Evolutionary conservation across 2,329 filamentous ascomycete species (phyloP).

Genomic region (Beauveria pseudobassiana): DNA sequence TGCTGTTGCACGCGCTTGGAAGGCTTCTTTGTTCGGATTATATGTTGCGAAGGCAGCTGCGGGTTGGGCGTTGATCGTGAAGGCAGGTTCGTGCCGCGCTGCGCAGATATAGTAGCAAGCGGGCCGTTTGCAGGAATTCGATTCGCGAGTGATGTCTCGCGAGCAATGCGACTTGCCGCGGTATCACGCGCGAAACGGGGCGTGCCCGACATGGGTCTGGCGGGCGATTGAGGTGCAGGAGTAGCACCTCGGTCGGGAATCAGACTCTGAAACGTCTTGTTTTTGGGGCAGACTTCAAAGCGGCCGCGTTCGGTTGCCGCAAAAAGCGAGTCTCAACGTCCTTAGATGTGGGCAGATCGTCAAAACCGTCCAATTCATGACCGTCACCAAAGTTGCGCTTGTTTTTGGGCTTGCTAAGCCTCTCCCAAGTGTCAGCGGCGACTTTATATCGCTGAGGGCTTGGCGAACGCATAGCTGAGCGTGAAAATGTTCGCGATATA

Average conservation of each 20-base stretch:
- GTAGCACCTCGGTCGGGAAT: constrained; percentile 46
- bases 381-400: constrained; percentile 73
- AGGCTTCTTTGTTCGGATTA: constrained; percentile 47
- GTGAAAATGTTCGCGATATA: constrained; percentile 49
- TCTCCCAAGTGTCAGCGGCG: constrained; percentile 50
- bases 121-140: constrained; percentile 47
- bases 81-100: constrained; percentile 47
- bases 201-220: constrained; percentile 40
- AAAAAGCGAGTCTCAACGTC: constrained; percentile 74
- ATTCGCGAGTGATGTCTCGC: constrained; percentile 55
- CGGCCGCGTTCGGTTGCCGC: constrained; percentile 66
- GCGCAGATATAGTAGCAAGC: constrained; percentile 46
- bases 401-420: constrained; percentile 60
- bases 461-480: constrained; percentile 51
- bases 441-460: constrained; percentile 44
- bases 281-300: constrained; percentile 57
- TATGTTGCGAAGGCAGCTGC: constrained; percentile 29
- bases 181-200: constrained; percentile 61
- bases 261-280: constrained; percentile 48
- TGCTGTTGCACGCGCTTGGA: constrained; percentile 53
- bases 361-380: constrained; percentile 84
- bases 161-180: constrained; percentile 55
- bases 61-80: constrained; percentile 40
- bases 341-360: constrained; percentile 85
- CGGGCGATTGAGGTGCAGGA: constrained; percentile 49